Evolutionary conservation across 768 basidiomycete species (phyloP), one percentile per base, ranked within the genome.

Genomic region (Wakefieldia striispora): DNA sequence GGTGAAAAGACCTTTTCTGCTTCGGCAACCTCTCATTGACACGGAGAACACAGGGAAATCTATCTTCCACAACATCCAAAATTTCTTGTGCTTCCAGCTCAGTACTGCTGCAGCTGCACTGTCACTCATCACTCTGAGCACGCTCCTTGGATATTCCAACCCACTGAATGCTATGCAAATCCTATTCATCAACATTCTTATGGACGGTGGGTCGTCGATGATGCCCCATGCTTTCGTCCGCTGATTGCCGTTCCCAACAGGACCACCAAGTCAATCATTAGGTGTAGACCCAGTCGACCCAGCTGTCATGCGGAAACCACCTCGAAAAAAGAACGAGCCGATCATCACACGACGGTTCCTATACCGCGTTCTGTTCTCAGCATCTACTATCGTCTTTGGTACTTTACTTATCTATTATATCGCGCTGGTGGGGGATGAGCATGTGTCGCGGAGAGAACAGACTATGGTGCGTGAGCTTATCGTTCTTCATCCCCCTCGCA

Each of bases 131-230:
- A 95, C 95, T 2, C 75, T 97, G 48, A 92, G 90, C 66, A 98
- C 95, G 19, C 77, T 94, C 66, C 82, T 98, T 59, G 84, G 88
- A 13, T 75, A 97, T 29, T 85, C 83, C 60, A 97, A 95, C 62
- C 95, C 95, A 3, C 77, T 98, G 54, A 98, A 98, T 61, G 86
- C 95, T 4, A 97, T 97, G 94, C 94, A 98, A 68, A 98, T 98
- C 60, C 72, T 98, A n/a, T 98, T 97, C 66, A 97, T 97, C 63
- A 97, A 98, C 71, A 97, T 97, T 64, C 80, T 98, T 41, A 98
- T 98, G 95, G 95, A 98, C 56, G 94, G 93, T 87, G 49, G 29
- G 78, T 68, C 16, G 34, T 29, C 6, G 2, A 19, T 21, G 51
- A 44, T 43, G 4, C 17, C 39, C 2, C 24, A 8, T 17, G 31